Conservation (phyloP, 2,329 filamentous ascomycete species). For the Ceratocystiopsis sp. region DNA sequence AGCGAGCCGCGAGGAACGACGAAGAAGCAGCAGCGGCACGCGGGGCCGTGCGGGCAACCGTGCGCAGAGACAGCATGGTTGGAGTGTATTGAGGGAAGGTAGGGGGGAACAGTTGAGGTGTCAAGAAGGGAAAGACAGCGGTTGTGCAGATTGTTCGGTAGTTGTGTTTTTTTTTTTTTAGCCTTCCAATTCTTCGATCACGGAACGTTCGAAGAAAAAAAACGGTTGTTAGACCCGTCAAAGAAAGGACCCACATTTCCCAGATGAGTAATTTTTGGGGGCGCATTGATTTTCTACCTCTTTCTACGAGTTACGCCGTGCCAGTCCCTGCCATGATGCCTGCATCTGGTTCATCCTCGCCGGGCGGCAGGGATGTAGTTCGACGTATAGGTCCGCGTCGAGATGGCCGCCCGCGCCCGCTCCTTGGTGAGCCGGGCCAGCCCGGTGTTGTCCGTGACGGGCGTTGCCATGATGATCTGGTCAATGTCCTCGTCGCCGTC, state of each 20-base stretch:
- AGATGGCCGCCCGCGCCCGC: conserved; percentile 27
- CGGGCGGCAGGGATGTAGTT: conserved; percentile 30
- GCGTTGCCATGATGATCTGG: conserved; percentile 80
- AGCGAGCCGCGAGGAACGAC: conserved; percentile 23
- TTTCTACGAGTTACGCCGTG: too few relatives aligned
- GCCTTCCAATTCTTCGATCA: too few relatives aligned
- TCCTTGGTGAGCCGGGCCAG: conserved; percentile 39
- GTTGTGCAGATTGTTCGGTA: too few relatives aligned
- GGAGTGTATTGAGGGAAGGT: not conserved
- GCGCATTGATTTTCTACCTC: too few relatives aligned
- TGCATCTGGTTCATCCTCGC: conserved; percentile 19
- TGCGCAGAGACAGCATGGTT: conserved; percentile 52
- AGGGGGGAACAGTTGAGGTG: too few relatives aligned
- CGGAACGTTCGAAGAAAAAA: too few relatives aligned
- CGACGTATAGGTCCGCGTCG: conserved; percentile 34
- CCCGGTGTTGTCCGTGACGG: conserved; percentile 73
- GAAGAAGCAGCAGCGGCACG: conserved; percentile 44
- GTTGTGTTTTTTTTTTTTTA: too few relatives aligned
- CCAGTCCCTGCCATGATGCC: too few relatives aligned
- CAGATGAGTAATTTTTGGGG: too few relatives aligned
- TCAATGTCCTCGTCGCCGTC: conserved; percentile 71
- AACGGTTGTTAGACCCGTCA: too few relatives aligned
- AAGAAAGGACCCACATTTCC: too few relatives aligned
- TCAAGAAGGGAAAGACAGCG: too few relatives aligned
- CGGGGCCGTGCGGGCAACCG: conserved; percentile 48